Evolutionary conservation across 1,284 basidiomycete genomes (phyloP).

Genomic region (Melampsora americana): DNA sequence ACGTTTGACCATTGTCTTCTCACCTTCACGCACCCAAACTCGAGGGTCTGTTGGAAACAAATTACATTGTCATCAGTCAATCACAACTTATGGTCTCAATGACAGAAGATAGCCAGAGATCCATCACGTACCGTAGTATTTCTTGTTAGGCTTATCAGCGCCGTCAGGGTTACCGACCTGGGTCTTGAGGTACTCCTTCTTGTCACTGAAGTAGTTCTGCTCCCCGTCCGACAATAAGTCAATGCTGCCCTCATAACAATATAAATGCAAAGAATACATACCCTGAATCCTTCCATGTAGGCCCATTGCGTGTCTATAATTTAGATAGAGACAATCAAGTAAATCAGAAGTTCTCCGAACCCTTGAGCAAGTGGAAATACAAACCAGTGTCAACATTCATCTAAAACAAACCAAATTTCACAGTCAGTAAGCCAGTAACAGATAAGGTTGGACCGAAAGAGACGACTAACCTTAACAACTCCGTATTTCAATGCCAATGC

Average conservation of each 20-base stretch:
- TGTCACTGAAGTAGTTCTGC: conserved; percentile 75
- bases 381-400: conserved; percentile 44
- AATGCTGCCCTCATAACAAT: background rate
- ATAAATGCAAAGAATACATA: background rate
- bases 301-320: conserved; percentile 78
- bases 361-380: background rate
- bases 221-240: background rate
- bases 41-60: conserved; percentile 57
- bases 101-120: background rate
- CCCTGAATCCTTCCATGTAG: conserved; percentile 74
- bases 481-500: conserved; percentile 83
- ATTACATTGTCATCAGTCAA: background rate
- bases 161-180: conserved; percentile 89
- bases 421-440: background rate
- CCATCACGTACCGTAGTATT: conserved; percentile 55
- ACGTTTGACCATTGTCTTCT: conserved; percentile 83
- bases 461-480: conserved; percentile 86
- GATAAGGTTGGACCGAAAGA: background rate
- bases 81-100: no score
- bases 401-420: background rate
- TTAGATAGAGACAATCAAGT: background rate
- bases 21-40: conserved; percentile 97
- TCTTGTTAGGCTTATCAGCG: conserved; percentile 94
- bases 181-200: conserved; percentile 76
- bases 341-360: background rate